phyloP scores from a whole-genome alignment of 176 grass and related monocot species.

The Oryza glaberrima region DNA sequence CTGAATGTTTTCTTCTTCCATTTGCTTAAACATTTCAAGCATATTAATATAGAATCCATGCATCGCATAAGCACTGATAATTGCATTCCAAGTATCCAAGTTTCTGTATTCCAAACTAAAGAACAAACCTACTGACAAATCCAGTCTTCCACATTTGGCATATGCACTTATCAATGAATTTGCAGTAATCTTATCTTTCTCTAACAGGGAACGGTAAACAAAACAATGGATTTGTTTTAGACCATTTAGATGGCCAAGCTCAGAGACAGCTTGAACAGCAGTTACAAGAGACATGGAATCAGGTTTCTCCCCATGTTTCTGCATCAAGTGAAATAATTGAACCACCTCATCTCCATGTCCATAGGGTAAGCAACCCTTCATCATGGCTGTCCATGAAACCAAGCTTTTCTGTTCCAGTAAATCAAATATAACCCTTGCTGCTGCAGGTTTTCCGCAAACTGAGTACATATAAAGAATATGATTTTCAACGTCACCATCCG shows the following conservation, averaged over 20 bases:
- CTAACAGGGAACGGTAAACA: constrained; percentile 43
- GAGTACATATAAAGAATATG: constrained; percentile 62
- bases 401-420: constrained; percentile 57
- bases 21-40: constrained; percentile 55
- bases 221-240: constrained; percentile 63
- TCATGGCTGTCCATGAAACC: constrained; percentile 70
- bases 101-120: constrained; percentile 39
- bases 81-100: constrained; percentile 63
- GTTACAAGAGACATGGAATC: constrained; percentile 47
- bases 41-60: constrained; percentile 59
- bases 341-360: constrained; percentile 42
- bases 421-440: constrained; percentile 51
- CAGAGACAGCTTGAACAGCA: constrained; percentile 54
- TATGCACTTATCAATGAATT: constrained; percentile 72
- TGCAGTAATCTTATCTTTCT: constrained; percentile 43
- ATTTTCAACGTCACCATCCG: constrained; percentile 60
- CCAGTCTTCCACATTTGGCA: constrained; percentile 62
- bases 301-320: constrained; percentile 45
- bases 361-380: constrained; percentile 58
- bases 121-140: constrained; percentile 57
- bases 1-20: constrained; percentile 56
- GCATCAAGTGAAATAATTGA: constrained; percentile 51
- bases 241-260: constrained; percentile 57
- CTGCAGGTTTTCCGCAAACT: constrained; percentile 37
- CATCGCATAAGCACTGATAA: constrained; percentile 69